These are phyloP conservation scores for Aspergillus quadrilineatus DNA, from an alignment of 2,329 filamentous ascomycete species.

Conservation along the genomic window DNA sequence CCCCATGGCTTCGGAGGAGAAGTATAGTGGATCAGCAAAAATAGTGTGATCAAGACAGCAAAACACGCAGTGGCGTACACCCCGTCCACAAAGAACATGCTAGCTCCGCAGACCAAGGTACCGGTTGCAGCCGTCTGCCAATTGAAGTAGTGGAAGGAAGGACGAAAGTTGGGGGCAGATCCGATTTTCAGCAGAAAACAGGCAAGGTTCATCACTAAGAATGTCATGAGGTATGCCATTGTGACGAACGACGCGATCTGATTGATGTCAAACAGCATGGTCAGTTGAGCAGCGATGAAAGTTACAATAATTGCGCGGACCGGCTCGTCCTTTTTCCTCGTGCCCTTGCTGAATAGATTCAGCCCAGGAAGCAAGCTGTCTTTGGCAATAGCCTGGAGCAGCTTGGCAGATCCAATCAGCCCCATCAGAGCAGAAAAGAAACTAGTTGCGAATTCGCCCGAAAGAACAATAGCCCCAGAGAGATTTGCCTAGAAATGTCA, in stretches of 20 bases:
- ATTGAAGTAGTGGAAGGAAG: conserved; percentile 85
- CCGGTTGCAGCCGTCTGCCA: conserved; percentile 78
- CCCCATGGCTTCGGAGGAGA: conserved; percentile 86
- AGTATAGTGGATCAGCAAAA: conserved; percentile 80
- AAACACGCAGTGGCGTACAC: conserved; percentile 76
- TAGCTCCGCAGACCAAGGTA: conserved; percentile 70
- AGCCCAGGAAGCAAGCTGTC: conserved; percentile 78
- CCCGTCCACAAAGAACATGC: conserved; percentile 89
- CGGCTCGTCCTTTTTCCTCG: conserved; percentile 70
- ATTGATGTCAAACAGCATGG: conserved; percentile 80
- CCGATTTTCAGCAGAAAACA: conserved; percentile 85
- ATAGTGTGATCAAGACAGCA: conserved; percentile 70
- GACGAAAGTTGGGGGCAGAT: conserved; percentile 84
- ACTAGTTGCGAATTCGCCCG: conserved; percentile 78
- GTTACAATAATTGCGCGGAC: conserved; percentile 74
- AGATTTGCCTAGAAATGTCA: conserved; percentile 60
- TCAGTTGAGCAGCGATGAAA: conserved; percentile 71
- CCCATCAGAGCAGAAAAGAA: conserved; percentile 88
- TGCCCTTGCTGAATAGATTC: conserved; percentile 70
- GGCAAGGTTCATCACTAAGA: conserved; percentile 82
- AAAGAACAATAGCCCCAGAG: conserved; percentile 70
- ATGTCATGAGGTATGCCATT: conserved; percentile 91
- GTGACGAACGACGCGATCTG: conserved; percentile 87
- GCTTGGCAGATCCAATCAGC: conserved; percentile 78
- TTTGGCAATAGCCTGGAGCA: conserved; percentile 77